Evolutionary conservation across 2,329 filamentous ascomycete genomes (phyloP), one percentile per base, ranked within the genome.

Genomic region (Seiridium cupressi): DNA sequence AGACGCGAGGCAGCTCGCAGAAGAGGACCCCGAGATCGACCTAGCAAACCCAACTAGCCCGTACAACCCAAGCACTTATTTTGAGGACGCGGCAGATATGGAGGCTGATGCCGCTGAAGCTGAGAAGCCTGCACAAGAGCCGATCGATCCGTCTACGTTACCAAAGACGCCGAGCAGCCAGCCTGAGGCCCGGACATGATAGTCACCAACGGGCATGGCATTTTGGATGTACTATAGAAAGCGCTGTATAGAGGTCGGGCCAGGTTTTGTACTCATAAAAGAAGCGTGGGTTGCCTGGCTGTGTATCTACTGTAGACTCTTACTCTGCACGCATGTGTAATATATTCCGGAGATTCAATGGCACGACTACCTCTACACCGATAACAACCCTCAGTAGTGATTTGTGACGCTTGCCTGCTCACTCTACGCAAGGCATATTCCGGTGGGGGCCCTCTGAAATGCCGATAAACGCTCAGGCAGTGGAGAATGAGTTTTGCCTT

Each of bases 1-100:
- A 70, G 90, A 93, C 70, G 92, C 92, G 31, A 78, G 85, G 55
- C 77, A 83, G 61, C 77, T 91, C 63, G 91, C 89, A 5, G 80
- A 83, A 76, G 70, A 77, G 7, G 91, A 94, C 71, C 81, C 83
- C 4, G 88, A 91, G 72, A 81, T 93, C 67, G 78, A 91, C 69
- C 73, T 90, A 34, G 80, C 78, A 36, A 77, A 77, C 38, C 68
- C 77, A 3, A 80, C 78, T 3, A 74, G 77, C 44, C 76, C 80
- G 6, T 88, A 84, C 69, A 79, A 68, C n/a, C 83, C 83, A 1
- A 66, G 66, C 26, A 70, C 70, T 35, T 76, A 74, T 58, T 61
- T 76, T 35, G 73, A 77, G 61, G 72, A 74, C 18, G 18, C 18
- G 18, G 18, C 18, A 26, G 18, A 26, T 26, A 26, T 26, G 18